Evolutionary conservation across 2,329 filamentous ascomycete genomes (phyloP), one percentile per base, ranked within the genome.

Genomic region (Scedosporium dehoogii): DNA sequence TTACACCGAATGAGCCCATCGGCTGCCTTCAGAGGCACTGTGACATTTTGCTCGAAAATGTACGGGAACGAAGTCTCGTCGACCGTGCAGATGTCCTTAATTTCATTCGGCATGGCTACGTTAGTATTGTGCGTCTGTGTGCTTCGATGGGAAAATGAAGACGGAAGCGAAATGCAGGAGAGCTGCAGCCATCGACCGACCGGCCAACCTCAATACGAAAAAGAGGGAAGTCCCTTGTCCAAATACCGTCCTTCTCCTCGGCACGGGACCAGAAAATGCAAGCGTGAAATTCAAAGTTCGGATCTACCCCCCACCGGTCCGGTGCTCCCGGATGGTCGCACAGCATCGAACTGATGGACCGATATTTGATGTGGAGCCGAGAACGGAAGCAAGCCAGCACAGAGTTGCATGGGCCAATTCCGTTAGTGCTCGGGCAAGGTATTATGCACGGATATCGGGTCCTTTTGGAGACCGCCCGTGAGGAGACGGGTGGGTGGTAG

Each of bases 21-120:
- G 25, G 67, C 67, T 5, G 66, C 64, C 48, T 72, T 74, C 16
- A 75, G 66, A 2, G 67, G 63, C 2, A 76, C 69, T 0, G 70
- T 72, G 6, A 69, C 70, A 65, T 76, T 74, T 60, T 75, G 73
- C 64, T 73, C 68, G 57, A 71, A 71, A 14, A 83, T 73, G 70
- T 83, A 83, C 0, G 68, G 66, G 61, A 70, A 71, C 3, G 69
- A 70, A 5, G 65, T 66, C 6, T 70, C 66, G 59, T 73, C 71
- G n/a, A 71, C 66, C 59, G 56, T 65, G 25, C 68, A 67, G 18
- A 73, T 65, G 59, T 73, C 70, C 16, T 65, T 68, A 46, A 69
- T 69, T n/a, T 64, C 41, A 60, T 72, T 72, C 4, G 70, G 70
- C 71, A 73, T 73, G 2, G 29, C 66, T n/a, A 46, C 29, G 21